Evolutionary conservation across 2,329 filamentous ascomycete species (phyloP).

Genomic region (Paraphaeosphaeria sporulosa): DNA sequence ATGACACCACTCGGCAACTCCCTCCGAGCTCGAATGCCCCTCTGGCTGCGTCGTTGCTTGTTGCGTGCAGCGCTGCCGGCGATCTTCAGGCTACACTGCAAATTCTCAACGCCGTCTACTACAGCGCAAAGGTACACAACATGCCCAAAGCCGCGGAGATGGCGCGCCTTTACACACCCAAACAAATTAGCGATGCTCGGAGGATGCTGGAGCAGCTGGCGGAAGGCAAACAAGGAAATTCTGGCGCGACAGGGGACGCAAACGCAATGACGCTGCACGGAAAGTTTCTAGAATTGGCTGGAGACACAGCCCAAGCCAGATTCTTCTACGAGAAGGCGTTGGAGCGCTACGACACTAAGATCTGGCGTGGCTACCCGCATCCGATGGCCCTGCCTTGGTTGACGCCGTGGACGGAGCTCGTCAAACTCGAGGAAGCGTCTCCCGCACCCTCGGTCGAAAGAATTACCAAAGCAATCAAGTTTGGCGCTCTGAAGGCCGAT

Average conservation of each 20-base stretch:
- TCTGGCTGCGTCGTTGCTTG: constrained; percentile 28
- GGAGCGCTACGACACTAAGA: constrained; percentile 24
- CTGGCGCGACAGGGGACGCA: constrained; percentile 17
- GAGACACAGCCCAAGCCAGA: constrained; percentile 29
- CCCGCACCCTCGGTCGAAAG: constrained; percentile 24
- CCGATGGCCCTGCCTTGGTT: constrained; percentile 36
- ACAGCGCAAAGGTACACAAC: constrained; percentile 17
- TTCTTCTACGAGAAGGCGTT: constrained; percentile 34
- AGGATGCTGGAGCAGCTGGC: constrained; percentile 30
- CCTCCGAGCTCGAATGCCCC: constrained; percentile 36
- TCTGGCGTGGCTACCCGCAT: constrained; percentile 23
- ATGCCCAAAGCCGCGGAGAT: constrained; percentile 23
- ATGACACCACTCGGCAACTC: constrained; percentile 26
- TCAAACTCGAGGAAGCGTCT: constrained; percentile 28
- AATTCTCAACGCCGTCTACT: constrained; percentile 36
- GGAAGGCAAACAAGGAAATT: not conserved
- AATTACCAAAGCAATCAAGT: constrained; percentile 43
- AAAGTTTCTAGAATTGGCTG: constrained; percentile 38
- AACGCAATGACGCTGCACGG: constrained; percentile 41
- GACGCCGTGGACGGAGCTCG: constrained; percentile 43
- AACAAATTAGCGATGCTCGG: constrained; percentile 29
- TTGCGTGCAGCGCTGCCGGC: constrained; percentile 38
- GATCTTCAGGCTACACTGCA: constrained; percentile 40
- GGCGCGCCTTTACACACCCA: constrained; percentile 25
- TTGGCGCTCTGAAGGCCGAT: constrained; percentile 49